These are phyloP conservation scores for Acanthamoeba royreba DNA, from an alignment of 208 protist genomes.

Conservation along the genomic window DNA sequence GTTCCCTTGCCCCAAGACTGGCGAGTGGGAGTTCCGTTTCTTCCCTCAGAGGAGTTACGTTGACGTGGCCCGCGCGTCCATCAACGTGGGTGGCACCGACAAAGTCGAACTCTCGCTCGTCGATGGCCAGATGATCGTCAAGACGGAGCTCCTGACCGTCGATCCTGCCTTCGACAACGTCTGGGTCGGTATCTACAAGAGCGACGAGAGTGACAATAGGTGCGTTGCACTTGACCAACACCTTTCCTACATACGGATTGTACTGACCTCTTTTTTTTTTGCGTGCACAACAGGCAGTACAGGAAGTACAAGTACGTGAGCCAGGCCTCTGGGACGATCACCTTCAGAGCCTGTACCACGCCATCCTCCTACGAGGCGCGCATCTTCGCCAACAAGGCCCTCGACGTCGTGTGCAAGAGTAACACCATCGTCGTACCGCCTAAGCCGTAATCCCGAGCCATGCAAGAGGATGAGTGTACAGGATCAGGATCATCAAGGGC, in stretches of 20 bases:
- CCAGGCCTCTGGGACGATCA: background rate
- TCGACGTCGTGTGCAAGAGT: background rate
- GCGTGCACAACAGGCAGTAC: no score
- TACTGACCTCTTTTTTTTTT: no score
- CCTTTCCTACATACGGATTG: no score
- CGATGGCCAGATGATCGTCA: slow-evolving; percentile 5
- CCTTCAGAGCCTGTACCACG: slow-evolving; percentile 12
- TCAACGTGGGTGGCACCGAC: background rate
- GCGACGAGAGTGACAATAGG: background rate
- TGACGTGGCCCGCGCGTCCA: background rate
- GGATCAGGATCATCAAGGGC: no score
- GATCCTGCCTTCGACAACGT: slow-evolving; percentile 10
- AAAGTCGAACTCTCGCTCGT: background rate
- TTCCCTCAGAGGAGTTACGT: slow-evolving; percentile 24
- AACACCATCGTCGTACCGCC: background rate
- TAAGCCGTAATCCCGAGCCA: background rate
- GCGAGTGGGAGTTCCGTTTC: slow-evolving; percentile 41
- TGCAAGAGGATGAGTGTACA: no score
- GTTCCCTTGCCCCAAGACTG: background rate
- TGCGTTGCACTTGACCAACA: no score
- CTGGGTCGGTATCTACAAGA: slow-evolving; percentile 22
- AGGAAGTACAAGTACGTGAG: slow-evolving; percentile 33
- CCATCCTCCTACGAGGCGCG: background rate
- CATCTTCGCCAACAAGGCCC: slow-evolving; percentile 27
- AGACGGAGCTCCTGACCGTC: background rate